These are phyloP conservation scores for Lactifluus pinguis DNA, from an alignment of 768 basidiomycete species.

Conservation along the genomic window DNA sequence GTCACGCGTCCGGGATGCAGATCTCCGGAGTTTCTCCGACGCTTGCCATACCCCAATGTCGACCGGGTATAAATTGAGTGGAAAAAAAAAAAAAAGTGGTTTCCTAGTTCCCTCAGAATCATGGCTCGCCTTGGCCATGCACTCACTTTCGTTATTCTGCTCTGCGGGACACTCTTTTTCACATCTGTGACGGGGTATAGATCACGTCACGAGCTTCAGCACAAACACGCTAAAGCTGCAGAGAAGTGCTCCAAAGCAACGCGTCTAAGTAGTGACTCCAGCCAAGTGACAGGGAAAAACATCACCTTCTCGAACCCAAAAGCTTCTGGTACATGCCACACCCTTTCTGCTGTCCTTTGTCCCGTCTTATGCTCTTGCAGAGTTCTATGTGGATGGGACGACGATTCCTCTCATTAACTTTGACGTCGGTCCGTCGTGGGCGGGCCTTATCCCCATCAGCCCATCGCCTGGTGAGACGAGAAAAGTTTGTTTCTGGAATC, in stretches of 20 bases:
- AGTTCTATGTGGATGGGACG: slow-evolving; percentile 62
- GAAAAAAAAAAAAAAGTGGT: background rate
- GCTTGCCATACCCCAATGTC: background rate
- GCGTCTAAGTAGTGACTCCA: background rate
- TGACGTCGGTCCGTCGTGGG: slow-evolving; percentile 69
- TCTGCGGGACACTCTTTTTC: background rate
- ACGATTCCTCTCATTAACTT: slow-evolving; percentile 60
- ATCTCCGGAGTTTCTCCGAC: background rate
- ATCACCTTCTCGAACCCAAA: slow-evolving; percentile 64
- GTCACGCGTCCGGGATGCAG: no score
- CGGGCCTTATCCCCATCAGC: slow-evolving; percentile 67
- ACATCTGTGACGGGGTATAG: background rate
- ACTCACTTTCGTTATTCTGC: background rate
- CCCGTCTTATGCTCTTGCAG: slow-evolving; percentile 25
- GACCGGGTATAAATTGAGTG: background rate
- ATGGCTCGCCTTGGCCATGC: background rate
- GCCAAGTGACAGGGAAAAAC: slow-evolving; percentile 35
- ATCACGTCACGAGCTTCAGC: no score
- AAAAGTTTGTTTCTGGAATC: slow-evolving; percentile 35
- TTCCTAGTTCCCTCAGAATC: no score
- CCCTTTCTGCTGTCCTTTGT: background rate
- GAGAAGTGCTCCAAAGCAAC: background rate
- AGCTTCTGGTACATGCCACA: slow-evolving; percentile 40
- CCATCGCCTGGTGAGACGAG: slow-evolving; percentile 50
- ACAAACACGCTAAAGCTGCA: no score